These are phyloP conservation scores for Fusarium sp. DNA, from an alignment of 2,329 filamentous ascomycete genomes.

Conservation along the genomic window DNA sequence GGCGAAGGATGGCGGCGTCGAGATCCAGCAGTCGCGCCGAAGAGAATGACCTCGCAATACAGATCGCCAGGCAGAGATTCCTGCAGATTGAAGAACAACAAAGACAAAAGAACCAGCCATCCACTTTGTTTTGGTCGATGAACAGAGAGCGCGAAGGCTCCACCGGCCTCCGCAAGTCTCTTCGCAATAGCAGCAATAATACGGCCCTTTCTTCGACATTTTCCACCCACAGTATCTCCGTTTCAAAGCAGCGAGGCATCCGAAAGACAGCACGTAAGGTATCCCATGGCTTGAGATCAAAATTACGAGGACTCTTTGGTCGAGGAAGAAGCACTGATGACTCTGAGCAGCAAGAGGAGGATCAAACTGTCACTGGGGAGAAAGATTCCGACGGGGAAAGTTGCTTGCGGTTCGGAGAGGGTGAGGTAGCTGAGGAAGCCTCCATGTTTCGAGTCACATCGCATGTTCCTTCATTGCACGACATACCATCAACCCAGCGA, in stretches of 20 bases:
- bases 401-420: conserved; percentile 48
- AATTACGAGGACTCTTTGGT: conserved; percentile 59
- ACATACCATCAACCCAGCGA: conserved; percentile 56
- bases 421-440: conserved; percentile 51
- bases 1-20: conserved; percentile 40
- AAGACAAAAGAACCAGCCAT: conserved; percentile 53
- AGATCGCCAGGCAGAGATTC: conserved; percentile 51
- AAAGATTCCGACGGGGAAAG: conserved; percentile 43
- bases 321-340: conserved; percentile 38
- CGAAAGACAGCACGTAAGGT: conserved; percentile 67
- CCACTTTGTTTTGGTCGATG: conserved; percentile 55
- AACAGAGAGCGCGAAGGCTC: conserved; percentile 47
- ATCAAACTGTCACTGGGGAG: conserved; percentile 7
- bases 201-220: conserved; percentile 48
- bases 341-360: conserved; percentile 11
- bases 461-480: conserved; percentile 60
- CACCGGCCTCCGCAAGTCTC: conserved; percentile 57
- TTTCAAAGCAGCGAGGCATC: conserved; percentile 48
- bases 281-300: conserved; percentile 69
- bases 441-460: conserved; percentile 60
- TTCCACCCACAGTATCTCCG: conserved; percentile 39
- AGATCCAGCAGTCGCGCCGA: conserved; percentile 30
- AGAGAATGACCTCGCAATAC: conserved; percentile 48
- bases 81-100: conserved; percentile 49
- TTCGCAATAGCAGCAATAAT: conserved; percentile 57